Evolutionary conservation across 306 rosid species (phyloP).

Genomic region (Mimosa pudica): DNA sequence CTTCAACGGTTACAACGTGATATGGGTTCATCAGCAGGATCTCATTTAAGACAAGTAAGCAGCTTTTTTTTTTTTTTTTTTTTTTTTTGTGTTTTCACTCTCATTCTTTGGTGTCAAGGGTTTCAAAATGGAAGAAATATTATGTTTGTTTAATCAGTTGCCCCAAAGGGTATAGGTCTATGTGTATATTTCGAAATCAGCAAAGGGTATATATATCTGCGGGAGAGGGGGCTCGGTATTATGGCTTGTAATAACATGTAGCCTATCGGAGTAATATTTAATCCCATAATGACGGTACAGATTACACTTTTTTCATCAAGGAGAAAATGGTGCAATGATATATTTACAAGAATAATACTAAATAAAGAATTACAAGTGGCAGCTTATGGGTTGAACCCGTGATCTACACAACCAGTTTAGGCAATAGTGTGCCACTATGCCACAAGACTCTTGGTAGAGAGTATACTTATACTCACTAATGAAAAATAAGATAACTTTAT

Average conservation of each 20-base stretch:
- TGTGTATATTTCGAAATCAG: not conserved
- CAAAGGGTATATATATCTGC: not conserved
- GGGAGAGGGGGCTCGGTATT: not conserved
- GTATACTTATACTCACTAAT: too few relatives aligned
- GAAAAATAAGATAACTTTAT: not conserved
- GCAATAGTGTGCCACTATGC: not conserved
- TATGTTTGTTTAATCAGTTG: not conserved
- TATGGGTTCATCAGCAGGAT: constrained; percentile 85
- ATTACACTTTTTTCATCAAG: too few relatives aligned
- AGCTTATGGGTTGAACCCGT: not conserved
- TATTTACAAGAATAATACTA: not conserved
- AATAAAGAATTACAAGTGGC: not conserved
- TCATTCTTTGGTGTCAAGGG: not conserved
- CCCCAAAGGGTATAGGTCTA: not conserved
- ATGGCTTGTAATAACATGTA: too few relatives aligned
- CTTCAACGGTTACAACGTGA: constrained; percentile 95
- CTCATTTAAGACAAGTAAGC: constrained; percentile 90
- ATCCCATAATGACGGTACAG: not conserved
- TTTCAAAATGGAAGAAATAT: not conserved
- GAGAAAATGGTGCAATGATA: too few relatives aligned
- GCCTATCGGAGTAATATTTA: too few relatives aligned
- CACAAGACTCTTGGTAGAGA: not conserved
- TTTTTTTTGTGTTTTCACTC: not conserved
- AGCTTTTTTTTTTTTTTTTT: constrained; percentile 10
- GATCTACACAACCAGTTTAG: not conserved